A percentile compares a stretch with the other conserved stretches of the same genome.
Conservation (phyloP, 768 basidiomycete species). For the Artomyces pyxidatus region DNA sequence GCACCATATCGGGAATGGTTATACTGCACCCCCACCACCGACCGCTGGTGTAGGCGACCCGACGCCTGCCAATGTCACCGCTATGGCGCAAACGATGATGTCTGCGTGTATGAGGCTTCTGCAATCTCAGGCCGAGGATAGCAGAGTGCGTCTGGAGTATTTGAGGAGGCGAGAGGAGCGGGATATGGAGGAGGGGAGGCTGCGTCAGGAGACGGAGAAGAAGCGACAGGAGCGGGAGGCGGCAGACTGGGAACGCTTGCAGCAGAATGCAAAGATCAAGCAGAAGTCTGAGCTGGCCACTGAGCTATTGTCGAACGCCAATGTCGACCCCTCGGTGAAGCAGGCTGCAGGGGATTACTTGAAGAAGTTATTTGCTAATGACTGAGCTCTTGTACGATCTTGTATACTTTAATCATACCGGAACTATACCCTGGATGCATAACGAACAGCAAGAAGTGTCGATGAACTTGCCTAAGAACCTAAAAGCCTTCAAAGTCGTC, state of each 20-base stretch:
- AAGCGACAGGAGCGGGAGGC: slow-evolving; percentile 47
- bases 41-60: slow-evolving; percentile 25
- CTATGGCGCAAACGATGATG: slow-evolving; percentile 48
- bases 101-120: slow-evolving; percentile 50
- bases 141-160: slow-evolving; percentile 63
- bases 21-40: background rate
- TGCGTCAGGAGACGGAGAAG: slow-evolving; percentile 46
- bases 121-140: slow-evolving; percentile 60
- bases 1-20: background rate
- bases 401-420: too few relatives aligned
- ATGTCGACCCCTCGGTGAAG: slow-evolving; percentile 51
- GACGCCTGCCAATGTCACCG: slow-evolving; percentile 37
- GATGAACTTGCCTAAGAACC: too few relatives aligned
- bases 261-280: slow-evolving; percentile 42
- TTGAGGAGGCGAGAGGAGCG: slow-evolving; percentile 59
- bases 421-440: background rate
- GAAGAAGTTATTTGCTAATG: slow-evolving; percentile 50
- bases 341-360: slow-evolving; percentile 65
- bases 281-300: slow-evolving; percentile 62
- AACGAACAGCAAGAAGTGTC: too few relatives aligned
- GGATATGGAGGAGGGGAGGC: slow-evolving; percentile 49
- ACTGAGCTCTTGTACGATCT: slow-evolving; percentile 25
- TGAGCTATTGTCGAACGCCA: slow-evolving; percentile 53
- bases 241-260: slow-evolving; percentile 45
- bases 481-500: too few relatives aligned